Percentiles rank a stretch among this genome's conserved stretches.
Evolutionary conservation across 495 filamentous ascomycete species (phyloP).

Genomic region (Parmelia sp.): DNA sequence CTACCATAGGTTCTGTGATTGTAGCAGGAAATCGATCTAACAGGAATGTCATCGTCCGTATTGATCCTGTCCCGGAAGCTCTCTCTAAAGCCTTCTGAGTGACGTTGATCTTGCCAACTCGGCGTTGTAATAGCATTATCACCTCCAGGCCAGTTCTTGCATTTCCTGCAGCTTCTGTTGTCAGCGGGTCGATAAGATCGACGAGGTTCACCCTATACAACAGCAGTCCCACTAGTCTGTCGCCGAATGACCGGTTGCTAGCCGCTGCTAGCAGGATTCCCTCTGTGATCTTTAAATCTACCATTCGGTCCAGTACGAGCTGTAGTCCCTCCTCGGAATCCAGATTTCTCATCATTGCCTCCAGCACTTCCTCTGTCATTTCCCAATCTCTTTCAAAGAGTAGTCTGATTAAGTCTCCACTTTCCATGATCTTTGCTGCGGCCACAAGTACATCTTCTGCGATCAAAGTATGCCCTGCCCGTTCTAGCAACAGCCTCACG

Average conservation of each 20-base stretch:
- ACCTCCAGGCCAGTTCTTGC: background rate
- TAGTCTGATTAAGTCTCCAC: background rate
- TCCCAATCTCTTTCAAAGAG: background rate
- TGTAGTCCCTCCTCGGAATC: background rate
- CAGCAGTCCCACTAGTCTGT: background rate
- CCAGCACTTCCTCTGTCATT: conserved; percentile 3
- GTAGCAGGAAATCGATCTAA: background rate
- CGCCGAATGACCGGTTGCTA: background rate
- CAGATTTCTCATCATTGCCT: background rate
- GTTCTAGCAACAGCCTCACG: background rate
- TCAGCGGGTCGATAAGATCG: background rate
- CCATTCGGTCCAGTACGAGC: background rate
- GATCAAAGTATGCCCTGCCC: background rate
- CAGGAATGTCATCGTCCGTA: background rate
- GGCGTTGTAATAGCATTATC: background rate
- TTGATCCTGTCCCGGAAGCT: background rate
- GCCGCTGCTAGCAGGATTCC: background rate
- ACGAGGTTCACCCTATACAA: background rate
- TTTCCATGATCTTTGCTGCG: background rate
- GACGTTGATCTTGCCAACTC: background rate
- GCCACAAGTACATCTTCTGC: background rate
- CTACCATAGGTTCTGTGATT: background rate
- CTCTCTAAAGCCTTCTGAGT: background rate
- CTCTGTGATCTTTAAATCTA: background rate
- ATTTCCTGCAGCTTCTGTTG: background rate